Evolutionary conservation across 768 basidiomycete species (phyloP).

Genomic region (Pisolithus microcarpus): DNA sequence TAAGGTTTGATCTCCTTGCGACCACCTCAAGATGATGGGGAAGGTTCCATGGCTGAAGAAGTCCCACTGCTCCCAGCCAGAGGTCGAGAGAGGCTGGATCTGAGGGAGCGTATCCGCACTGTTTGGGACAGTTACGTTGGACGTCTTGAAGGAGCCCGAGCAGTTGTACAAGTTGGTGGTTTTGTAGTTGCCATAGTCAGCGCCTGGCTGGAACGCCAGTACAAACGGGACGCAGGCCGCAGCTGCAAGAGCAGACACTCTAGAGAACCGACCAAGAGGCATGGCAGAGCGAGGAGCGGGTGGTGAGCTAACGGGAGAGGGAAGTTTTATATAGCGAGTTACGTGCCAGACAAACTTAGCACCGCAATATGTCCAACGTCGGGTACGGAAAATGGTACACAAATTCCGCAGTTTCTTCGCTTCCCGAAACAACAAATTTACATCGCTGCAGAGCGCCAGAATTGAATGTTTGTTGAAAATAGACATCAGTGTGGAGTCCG

Average conservation of each 20-base stretch:
- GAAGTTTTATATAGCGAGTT: background rate
- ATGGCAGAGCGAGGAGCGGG: background rate
- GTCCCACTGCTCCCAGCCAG: constrained; percentile 14
- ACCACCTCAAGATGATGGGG: constrained; percentile 12
- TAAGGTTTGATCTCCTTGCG: constrained; percentile 5
- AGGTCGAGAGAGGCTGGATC: background rate
- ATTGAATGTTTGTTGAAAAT: too few relatives aligned
- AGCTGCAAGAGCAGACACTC: background rate
- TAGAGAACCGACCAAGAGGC: background rate
- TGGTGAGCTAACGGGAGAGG: too few relatives aligned
- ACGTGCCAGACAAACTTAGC: too few relatives aligned
- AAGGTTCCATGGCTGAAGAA: constrained; percentile 8
- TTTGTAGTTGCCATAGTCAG: constrained; percentile 8
- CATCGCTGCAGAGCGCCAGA: too few relatives aligned
- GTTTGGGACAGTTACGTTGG: constrained; percentile 10
- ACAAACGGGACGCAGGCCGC: background rate
- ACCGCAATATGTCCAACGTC: too few relatives aligned
- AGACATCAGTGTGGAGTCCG: too few relatives aligned
- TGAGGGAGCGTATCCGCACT: constrained; percentile 13
- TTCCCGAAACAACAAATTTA: too few relatives aligned
- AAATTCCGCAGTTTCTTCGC: too few relatives aligned
- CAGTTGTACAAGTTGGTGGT: constrained; percentile 15
- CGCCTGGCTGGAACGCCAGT: constrained; percentile 6
- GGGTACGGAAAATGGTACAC: too few relatives aligned
- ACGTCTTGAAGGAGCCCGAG: constrained; percentile 4